Evolutionary conservation across 1,139 yeast genomes (phyloP).

Genomic region (Starmera stellimalicola): DNA sequence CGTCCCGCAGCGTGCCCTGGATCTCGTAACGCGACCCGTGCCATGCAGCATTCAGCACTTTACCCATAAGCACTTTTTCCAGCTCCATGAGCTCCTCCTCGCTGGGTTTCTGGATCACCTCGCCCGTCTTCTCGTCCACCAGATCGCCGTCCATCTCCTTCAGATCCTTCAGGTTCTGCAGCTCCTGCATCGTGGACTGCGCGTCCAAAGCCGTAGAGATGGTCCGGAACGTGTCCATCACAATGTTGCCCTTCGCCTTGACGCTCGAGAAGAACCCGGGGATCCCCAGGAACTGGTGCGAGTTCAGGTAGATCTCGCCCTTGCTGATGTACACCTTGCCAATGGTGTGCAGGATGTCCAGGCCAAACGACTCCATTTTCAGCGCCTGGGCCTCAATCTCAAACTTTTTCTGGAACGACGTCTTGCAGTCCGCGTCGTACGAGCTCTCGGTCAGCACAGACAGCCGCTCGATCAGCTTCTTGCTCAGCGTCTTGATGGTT

Average conservation of each 20-base stretch:
- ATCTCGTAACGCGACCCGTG: constrained; percentile 86
- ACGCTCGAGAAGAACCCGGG: constrained; percentile 80
- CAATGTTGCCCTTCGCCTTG: constrained; percentile 80
- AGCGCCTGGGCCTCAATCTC: constrained; percentile 78
- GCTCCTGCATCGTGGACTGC: constrained; percentile 77
- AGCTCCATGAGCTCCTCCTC: constrained; percentile 76
- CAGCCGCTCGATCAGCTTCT: constrained; percentile 55
- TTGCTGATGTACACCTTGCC: constrained; percentile 72
- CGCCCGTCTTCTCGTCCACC: constrained; percentile 36
- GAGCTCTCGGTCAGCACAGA: constrained; percentile 81
- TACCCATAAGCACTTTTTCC: constrained; percentile 83
- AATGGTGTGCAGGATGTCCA: constrained; percentile 80
- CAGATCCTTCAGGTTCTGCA: constrained; percentile 60
- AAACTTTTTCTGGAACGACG: constrained; percentile 62
- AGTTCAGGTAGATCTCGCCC: constrained; percentile 45
- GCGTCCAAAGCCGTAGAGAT: constrained; percentile 86
- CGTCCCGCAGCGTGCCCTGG: constrained; percentile 78
- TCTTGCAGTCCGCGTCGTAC: constrained; percentile 56
- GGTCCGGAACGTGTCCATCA: constrained; percentile 81
- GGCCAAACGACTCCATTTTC: constrained; percentile 90
- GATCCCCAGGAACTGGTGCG: constrained; percentile 72
- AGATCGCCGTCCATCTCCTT: constrained; percentile 28
- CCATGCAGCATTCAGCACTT: constrained; percentile 94
- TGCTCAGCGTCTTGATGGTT: constrained; percentile 55
- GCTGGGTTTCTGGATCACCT: constrained; percentile 47